Base-by-base conservation (phyloP, 1,284 basidiomycete genomes). In the Neolentinus lepideus region DNA sequence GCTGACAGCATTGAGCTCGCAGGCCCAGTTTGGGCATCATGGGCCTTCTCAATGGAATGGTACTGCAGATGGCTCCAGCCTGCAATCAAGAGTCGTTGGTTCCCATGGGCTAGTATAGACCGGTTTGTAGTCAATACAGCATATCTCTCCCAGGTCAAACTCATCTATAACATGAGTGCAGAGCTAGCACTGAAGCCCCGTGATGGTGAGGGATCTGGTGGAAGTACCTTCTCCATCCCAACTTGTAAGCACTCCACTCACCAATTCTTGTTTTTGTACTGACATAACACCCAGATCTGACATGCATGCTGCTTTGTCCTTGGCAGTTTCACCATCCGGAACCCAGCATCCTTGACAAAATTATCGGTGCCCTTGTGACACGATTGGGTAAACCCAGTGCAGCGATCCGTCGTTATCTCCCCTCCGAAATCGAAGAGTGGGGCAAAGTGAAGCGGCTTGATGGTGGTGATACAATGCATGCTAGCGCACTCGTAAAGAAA, bases 1-100 rank as follows among this genome's bases (percentile, higher is more conserved):
- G 67, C 69, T 0, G 62, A 66, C 33, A 60, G 62, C 52, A 75
- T 76, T 27, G 54, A 63, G 45, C 54, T 45, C 1, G 62, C 55
- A 6, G 72, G 75, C 0, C 74, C 71, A 1, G 71, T 75, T 1
- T 77, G 75, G 74, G 61, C 61, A 6, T 73, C 73, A 53, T 78
- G 75, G 75, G 71, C 74, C 1, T 77, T 74, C 55, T 66, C 69
- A 0, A 76, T 67, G 63, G 67, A 69, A 55, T 57, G 63, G 2
- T 65, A 59, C 47, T 69, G 67, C 57, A 62, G 65, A 2, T 31
- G 27, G 16, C 55, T 69, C 12, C 58, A 62, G 12, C 63, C 61
- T 6, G 60, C 61, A 1, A 62, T 67, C 19, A 47, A 45, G 3
- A 68, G 61, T 50, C 62, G 62, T 0, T 57, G 58, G 0, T 60